A percentile compares a stretch with the other conserved stretches of the same genome.
Conservation (phyloP, 108 stramenopile species). For the Stephanodiscus triporus region DNA sequence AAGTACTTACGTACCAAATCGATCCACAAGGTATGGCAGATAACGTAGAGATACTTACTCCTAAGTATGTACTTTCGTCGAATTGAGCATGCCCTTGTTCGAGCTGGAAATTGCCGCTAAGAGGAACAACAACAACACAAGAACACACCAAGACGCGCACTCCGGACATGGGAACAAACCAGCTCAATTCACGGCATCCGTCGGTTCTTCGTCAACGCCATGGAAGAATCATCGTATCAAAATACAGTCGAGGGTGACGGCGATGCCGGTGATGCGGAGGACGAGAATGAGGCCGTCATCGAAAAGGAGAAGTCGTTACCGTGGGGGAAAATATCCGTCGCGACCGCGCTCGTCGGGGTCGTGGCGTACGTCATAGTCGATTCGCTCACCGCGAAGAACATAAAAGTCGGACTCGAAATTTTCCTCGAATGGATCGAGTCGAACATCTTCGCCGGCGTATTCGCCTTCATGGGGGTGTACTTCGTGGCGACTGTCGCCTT, state of each 20-base stretch:
- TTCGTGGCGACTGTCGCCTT: slow-evolving; percentile 68
- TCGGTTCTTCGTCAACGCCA: background rate
- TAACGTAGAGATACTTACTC: no score
- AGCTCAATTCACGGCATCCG: background rate
- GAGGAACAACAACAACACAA: no score
- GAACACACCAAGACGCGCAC: no score
- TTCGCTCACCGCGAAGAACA: slow-evolving; percentile 49
- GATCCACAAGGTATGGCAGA: no score
- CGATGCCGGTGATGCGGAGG: background rate
- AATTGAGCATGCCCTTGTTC: no score
- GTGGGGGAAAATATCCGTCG: slow-evolving; percentile 46
- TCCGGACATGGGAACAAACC: no score
- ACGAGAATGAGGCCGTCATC: background rate
- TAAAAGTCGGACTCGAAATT: slow-evolving; percentile 36
- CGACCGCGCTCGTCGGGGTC: slow-evolving; percentile 39
- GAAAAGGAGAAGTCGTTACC: background rate
- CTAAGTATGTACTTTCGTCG: no score
- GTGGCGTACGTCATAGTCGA: slow-evolving; percentile 67
- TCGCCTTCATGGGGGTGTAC: slow-evolving; percentile 70
- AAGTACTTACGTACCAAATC: no score
- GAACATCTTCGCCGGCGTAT: slow-evolving; percentile 60
- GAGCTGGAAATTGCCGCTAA: no score
- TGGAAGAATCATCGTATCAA: background rate
- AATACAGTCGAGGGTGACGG: background rate
- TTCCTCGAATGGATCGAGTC: slow-evolving; percentile 65